Conservation (phyloP, 305 asterid species). For the Solanum hybrid region DNA sequence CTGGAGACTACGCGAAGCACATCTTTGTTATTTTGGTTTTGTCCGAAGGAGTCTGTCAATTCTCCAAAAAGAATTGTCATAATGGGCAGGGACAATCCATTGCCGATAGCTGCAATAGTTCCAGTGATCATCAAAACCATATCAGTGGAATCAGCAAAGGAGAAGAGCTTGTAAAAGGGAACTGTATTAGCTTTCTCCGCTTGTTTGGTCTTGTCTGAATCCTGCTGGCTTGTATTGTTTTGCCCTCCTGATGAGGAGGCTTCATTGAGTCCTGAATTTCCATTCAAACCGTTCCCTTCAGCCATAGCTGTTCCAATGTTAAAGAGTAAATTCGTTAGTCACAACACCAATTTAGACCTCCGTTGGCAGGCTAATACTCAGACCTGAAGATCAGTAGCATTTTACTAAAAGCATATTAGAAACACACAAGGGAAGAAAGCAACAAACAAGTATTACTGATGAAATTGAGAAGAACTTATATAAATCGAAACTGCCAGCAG, state of each 20-base stretch:
- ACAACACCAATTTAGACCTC: neutral
- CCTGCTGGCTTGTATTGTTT: conserved; percentile 5
- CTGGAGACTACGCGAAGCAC: conserved; percentile 42
- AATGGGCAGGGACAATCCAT: conserved; percentile 61
- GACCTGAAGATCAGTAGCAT: neutral
- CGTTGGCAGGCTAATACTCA: neutral
- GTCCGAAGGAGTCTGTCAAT: conserved; percentile 65
- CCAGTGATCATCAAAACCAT: conserved; percentile 55
- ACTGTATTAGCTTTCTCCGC: conserved; percentile 25
- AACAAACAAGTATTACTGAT: neutral
- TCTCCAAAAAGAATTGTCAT: conserved; percentile 78
- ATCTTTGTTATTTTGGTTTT: conserved; percentile 5
- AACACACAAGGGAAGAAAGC: neutral
- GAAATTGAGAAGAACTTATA: neutral
- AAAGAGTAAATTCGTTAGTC: neutral
- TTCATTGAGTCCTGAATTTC: conserved; percentile 1
- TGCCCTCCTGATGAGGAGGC: conserved; percentile 22
- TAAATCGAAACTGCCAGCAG: neutral
- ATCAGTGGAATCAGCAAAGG: conserved; percentile 57
- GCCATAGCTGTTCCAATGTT: conserved; percentile 1
- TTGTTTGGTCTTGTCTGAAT: conserved; percentile 8
- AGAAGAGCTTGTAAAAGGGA: conserved; percentile 65
- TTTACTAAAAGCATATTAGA: neutral
- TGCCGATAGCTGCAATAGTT: conserved; percentile 54
- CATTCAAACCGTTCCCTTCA: conserved; percentile 3